These are phyloP conservation scores for Aspergillus costaricaensis DNA, from an alignment of 2,329 filamentous ascomycete genomes.

Conservation along the genomic window DNA sequence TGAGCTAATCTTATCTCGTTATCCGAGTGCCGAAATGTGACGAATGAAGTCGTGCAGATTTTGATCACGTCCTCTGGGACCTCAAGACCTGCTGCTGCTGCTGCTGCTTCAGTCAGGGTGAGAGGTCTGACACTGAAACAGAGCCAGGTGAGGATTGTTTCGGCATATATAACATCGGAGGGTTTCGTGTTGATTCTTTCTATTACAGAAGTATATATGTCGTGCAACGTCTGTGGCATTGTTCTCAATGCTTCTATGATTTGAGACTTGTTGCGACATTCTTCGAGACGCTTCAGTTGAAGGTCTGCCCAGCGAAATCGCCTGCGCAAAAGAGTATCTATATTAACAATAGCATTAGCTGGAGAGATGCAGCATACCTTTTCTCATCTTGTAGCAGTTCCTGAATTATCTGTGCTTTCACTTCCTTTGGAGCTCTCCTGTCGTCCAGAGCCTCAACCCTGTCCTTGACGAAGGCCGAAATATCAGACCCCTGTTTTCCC, in stretches of 20 bases:
- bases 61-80: not conserved
- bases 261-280: not conserved
- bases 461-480: not conserved
- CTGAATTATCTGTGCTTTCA: not conserved
- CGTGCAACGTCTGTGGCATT: not conserved
- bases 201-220: not conserved
- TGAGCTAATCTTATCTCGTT: not conserved
- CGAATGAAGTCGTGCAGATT: not conserved
- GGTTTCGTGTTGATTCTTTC: not conserved
- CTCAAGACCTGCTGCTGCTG: not conserved
- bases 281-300: not conserved
- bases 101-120: not conserved
- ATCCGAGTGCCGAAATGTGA: not conserved
- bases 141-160: not conserved
- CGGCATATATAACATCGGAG: too few relatives aligned
- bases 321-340: not conserved
- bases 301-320: conserved; percentile 8
- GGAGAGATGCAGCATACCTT: not conserved
- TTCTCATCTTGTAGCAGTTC: not conserved
- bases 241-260: not conserved
- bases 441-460: not conserved
- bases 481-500: not conserved
- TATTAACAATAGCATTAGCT: not conserved
- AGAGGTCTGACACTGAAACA: not conserved
- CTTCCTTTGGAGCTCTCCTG: not conserved